These are phyloP conservation scores for Mytilinidion resinicola DNA, from an alignment of 495 filamentous ascomycete genomes.

Conservation along the genomic window DNA sequence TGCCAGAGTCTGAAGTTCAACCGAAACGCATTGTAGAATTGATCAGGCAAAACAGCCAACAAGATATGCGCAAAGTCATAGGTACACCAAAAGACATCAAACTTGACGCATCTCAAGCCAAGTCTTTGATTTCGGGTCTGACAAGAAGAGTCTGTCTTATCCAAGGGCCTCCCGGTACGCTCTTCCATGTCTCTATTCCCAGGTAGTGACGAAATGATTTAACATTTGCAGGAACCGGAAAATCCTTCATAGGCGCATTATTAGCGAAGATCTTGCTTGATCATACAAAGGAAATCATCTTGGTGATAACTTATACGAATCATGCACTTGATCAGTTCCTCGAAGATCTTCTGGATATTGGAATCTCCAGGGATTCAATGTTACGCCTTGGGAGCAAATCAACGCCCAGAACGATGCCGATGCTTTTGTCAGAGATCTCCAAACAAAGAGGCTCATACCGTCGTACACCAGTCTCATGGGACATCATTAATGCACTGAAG, in stretches of 20 bases:
- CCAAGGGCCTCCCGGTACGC: constrained; percentile 69
- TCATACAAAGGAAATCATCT: constrained; percentile 45
- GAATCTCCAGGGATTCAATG: constrained; percentile 49
- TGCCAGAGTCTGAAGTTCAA: constrained; percentile 23
- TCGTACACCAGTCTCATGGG: constrained; percentile 33
- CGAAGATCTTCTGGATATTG: constrained; percentile 59
- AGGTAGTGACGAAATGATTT: constrained; percentile 18
- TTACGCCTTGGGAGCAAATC: constrained; percentile 65
- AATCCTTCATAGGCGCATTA: constrained; percentile 69
- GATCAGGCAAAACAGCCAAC: constrained; percentile 15
- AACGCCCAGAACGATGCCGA: constrained; percentile 41
- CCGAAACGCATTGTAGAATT: constrained; percentile 25
- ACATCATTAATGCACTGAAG: constrained; percentile 39
- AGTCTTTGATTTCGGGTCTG: constrained; percentile 52
- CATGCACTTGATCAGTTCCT: constrained; percentile 59
- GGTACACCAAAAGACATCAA: constrained; percentile 23
- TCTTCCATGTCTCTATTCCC: constrained; percentile 17
- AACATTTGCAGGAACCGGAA: constrained; percentile 60
- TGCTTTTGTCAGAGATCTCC: constrained; percentile 43
- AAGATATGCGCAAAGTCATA: constrained; percentile 35
- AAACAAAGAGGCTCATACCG: constrained; percentile 36
- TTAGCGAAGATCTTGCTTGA: constrained; percentile 55
- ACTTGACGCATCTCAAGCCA: constrained; percentile 58
- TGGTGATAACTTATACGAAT: constrained; percentile 59
- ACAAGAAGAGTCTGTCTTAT: constrained; percentile 54